Evolutionary conservation across 73 alveolate species (phyloP), one percentile per base, ranked within the genome.

Genomic region (Diophrys sp.): DNA sequence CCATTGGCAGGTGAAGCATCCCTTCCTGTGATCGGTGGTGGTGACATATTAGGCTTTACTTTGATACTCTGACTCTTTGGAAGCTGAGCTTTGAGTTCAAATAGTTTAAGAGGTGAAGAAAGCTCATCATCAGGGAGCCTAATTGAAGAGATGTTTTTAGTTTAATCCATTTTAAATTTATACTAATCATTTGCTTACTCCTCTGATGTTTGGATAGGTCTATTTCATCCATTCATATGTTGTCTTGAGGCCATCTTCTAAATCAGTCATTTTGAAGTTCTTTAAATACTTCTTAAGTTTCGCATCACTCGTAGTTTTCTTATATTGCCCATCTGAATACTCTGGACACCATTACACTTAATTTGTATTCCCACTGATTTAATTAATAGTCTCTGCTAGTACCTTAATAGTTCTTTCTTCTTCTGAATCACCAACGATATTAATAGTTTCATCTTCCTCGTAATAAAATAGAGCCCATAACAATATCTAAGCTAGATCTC

Each of bases 271-370:
- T 44, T 44, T 44, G 18, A 11, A 44, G 18, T 44, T 44, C 62
- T 44, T 44, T 44, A 44, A 11, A 44, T 44, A 44, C 5, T 5
- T 44, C 62, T 18, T 44, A 18, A 44, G 62, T 44, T 44, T 44
- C 18, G 62, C 5, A 44, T 44, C 62, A 44, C 62, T 44, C 18
- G 70, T 79, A 32, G 88, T 79, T 34, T 79, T 79, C 29, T 70
- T 71, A 44, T 33, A 70, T 32, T 79, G 31, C 1, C 88, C 88
- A 44, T 79, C 88, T 28, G 88, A 66, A n/a, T 69, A 25, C 1
- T 54, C 18, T 0, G 88, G 68, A 69, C 54, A 75, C 25, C 5
- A 79, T 44, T 44, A 18, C 30, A 70, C 66, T 11, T 54, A 25
- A 1, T 53, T 33, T 54, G 68, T 44, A 1, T 68, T 33, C 14